A percentile compares a stretch with the other conserved stretches of the same genome.
phyloP scores from a whole-genome alignment of 1,284 basidiomycete species.

The Trametes polyzona region DNA sequence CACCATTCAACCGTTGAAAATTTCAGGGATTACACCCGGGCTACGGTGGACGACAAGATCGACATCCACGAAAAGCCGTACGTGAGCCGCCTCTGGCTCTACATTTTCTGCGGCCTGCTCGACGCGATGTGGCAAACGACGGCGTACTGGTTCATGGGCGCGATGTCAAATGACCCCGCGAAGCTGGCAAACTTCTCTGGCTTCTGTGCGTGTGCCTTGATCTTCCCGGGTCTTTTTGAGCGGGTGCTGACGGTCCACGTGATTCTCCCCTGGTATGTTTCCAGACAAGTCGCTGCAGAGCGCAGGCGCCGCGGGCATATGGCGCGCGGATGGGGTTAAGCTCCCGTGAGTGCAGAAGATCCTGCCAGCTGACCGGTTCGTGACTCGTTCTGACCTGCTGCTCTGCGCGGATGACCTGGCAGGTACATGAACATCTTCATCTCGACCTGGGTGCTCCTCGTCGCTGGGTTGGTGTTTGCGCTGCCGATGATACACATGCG shows the following conservation, averaged over 20 bases:
- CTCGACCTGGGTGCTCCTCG: conserved; percentile 48
- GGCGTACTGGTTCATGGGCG: conserved; percentile 59
- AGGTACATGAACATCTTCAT: conserved; percentile 49
- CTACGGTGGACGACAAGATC: conserved; percentile 48
- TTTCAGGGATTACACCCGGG: conserved; percentile 64
- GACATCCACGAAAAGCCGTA: conserved; percentile 60
- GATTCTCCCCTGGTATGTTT: background rate
- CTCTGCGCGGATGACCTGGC: conserved; percentile 2
- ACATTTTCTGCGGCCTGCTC: conserved; percentile 57
- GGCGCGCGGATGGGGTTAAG: conserved; percentile 46
- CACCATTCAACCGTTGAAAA: background rate
- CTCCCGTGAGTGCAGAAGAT: conserved; percentile 39
- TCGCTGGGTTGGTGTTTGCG: conserved; percentile 45
- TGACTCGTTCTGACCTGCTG: background rate
- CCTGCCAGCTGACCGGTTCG: too few species aligned
- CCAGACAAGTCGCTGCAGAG: conserved; percentile 50
- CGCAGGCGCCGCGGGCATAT: conserved; percentile 47
- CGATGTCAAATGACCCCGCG: conserved; percentile 50
- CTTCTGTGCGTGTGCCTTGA: conserved; percentile 41
- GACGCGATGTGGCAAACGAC: conserved; percentile 67
- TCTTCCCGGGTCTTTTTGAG: background rate
- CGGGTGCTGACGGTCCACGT: conserved; percentile 11
- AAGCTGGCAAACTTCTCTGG: conserved; percentile 53
- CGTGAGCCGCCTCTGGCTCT: conserved; percentile 56
- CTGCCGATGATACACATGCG: conserved; percentile 52